These are phyloP conservation scores for Cladosporium austrohemisphaericum DNA, from an alignment of 2,329 filamentous ascomycete species.

Conservation along the genomic window DNA sequence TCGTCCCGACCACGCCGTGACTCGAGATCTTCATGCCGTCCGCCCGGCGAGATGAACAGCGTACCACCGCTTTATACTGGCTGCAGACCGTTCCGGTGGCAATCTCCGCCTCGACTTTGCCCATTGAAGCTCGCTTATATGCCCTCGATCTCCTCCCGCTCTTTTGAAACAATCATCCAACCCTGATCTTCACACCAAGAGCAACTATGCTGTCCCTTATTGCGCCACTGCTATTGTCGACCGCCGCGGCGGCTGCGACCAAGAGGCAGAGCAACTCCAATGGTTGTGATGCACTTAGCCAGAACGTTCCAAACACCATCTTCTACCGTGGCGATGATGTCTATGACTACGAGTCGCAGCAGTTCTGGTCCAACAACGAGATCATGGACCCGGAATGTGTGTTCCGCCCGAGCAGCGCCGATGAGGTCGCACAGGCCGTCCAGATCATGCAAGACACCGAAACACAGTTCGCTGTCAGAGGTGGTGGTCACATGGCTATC, in stretches of 20 bases:
- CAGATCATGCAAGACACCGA: constrained; percentile 15
- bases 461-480: constrained; percentile 9
- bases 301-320: constrained; percentile 13
- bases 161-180: constrained; percentile 7
- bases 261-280: constrained; percentile 9
- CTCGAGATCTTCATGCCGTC: constrained; percentile 8
- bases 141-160: not conserved
- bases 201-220: constrained; percentile 8
- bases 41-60: constrained; percentile 1
- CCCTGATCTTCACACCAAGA: constrained; percentile 1
- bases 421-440: constrained; percentile 13
- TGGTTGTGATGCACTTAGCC: constrained; percentile 6
- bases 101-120: constrained; percentile 7
- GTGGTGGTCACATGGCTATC: constrained; percentile 14
- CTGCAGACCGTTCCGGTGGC: constrained; percentile 1
- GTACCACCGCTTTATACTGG: not conserved
- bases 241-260: not conserved
- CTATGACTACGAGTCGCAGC: constrained; percentile 8
- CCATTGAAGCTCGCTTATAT: constrained; percentile 7
- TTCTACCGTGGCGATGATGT: constrained; percentile 13
- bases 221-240: constrained; percentile 4
- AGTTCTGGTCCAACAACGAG: constrained; percentile 14
- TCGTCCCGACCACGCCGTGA: constrained; percentile 6
- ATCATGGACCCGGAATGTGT: constrained; percentile 14
- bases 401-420: constrained; percentile 8